Evolutionary conservation across 768 basidiomycete species (phyloP), one percentile per base, ranked within the genome.

Genomic region (Obba rivulosa): DNA sequence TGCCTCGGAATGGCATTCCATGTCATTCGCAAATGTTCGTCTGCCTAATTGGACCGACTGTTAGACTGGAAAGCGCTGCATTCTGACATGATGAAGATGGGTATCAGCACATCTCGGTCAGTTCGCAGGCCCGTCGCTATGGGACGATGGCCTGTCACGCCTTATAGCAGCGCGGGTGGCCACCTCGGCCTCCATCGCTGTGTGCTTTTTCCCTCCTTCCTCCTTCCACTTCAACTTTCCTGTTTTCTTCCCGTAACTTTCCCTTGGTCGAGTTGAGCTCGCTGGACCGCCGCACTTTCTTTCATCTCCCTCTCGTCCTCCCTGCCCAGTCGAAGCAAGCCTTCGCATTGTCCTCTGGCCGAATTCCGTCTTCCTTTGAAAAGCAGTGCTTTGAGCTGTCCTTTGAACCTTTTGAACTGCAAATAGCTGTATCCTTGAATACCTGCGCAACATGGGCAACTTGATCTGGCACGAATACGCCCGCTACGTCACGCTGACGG

Each of bases 401-500:
- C 17, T 41, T 48, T 48, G 48, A 49, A 47, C 53, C 22, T 42
- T 49, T 45, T 37, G 56, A 52, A 54, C 57, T 45, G 41, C 49
- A 53, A 23, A 39, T 28, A 31, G 14, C 24, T 48, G 42, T 28
- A 38, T 45, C 37, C 49, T 53, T 41, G 43, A 21, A n/a, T 34
- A 38, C 42, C 43, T 56, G 67, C 70, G 68, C 70, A 66, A 68
- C 49, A 92, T 92, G 90, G 90, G 88, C 53, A 82, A 80, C 42
- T 75, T 92, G 55, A 67, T 91, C 57, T 90, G 88, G 88, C 81
- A 88, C 66, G 79, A 88, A 57, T 81, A 87, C 63, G 71, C 80
- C 57, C 86, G 86, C 54, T 72, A 75, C 46, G 72, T 88, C 56
- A 68, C 85, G 35, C 74, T 90, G 56, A 74, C 83, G 5, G 81